phyloP scores from a whole-genome alignment of 768 basidiomycete species.

The Coprinopsis strossmayeri region DNA sequence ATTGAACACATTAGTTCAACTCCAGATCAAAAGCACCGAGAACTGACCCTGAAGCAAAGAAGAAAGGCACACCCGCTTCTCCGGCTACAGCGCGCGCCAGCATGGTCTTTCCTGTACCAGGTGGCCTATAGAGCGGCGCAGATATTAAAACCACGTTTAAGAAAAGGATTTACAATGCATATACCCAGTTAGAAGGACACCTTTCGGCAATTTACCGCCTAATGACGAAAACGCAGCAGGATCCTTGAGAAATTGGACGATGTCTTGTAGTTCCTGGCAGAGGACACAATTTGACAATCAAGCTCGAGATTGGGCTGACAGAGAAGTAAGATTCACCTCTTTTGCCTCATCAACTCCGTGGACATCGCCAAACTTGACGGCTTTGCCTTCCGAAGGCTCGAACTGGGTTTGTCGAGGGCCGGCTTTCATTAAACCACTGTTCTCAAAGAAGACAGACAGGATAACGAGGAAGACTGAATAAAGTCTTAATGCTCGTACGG shows the following conservation, averaged over 20 bases:
- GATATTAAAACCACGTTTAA: constrained; percentile 8
- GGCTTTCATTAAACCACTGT: constrained; percentile 87
- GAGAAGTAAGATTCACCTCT: constrained; percentile 45
- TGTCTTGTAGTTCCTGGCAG: constrained; percentile 82
- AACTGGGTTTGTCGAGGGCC: constrained; percentile 79
- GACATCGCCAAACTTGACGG: constrained; percentile 90
- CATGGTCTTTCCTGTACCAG: constrained; percentile 97
- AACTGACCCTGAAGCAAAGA: constrained; percentile 85
- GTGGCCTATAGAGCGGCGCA: constrained; percentile 37
- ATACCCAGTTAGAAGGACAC: constrained; percentile 80
- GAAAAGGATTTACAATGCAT: constrained; percentile 11
- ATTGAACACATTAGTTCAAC: constrained; percentile 10
- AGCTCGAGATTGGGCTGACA: background rate
- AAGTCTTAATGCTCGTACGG: background rate
- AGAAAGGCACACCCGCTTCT: constrained; percentile 96
- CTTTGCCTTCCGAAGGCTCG: constrained; percentile 72
- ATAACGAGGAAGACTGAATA: constrained; percentile 71
- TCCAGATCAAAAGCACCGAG: background rate
- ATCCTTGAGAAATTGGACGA: constrained; percentile 93
- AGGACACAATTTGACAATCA: background rate
- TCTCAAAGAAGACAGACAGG: constrained; percentile 86
- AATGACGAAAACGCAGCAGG: constrained; percentile 85
- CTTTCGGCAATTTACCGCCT: constrained; percentile 92
- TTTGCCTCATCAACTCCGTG: constrained; percentile 98
- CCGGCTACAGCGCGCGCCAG: constrained; percentile 96